phyloP scores from a whole-genome alignment of 306 rosid genomes.

The Castanopsis chinensis region DNA sequence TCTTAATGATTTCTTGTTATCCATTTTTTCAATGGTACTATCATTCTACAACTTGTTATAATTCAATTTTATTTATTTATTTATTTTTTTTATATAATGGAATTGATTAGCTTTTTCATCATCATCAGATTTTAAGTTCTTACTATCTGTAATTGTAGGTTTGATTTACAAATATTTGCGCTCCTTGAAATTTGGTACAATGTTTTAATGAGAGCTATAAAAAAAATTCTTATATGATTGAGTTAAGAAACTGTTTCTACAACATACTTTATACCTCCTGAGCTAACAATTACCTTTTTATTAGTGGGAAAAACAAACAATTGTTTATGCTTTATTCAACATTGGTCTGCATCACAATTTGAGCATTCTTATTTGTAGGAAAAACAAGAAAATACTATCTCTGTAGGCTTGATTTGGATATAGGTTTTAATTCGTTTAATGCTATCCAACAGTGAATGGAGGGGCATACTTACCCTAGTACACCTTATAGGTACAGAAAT shows the following conservation, averaged over 20 bases:
- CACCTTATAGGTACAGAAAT: too few relatives aligned
- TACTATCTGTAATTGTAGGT: neutral
- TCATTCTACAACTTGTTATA: too few relatives aligned
- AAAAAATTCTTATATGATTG: neutral
- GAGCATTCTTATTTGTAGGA: neutral
- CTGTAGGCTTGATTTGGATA: neutral
- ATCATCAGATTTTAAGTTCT: neutral
- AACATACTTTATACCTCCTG: neutral
- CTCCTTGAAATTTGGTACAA: neutral
- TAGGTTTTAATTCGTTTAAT: neutral
- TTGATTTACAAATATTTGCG: neutral
- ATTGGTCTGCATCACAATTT: neutral
- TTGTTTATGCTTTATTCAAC: too few relatives aligned
- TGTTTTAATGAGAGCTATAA: neutral
- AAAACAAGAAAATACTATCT: neutral
- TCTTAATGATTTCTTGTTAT: too few relatives aligned
- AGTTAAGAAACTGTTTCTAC: too few relatives aligned
- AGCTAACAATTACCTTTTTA: neutral
- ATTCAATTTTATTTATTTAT: too few relatives aligned
- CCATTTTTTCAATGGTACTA: too few relatives aligned
- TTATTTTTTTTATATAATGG: too few relatives aligned
- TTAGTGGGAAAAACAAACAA: too few relatives aligned
- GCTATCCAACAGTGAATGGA: too few relatives aligned
- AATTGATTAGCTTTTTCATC: neutral
- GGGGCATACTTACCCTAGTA: too few relatives aligned